phyloP scores from a whole-genome alignment of 148 eudicot genomes.

The Beta vulgaris region DNA sequence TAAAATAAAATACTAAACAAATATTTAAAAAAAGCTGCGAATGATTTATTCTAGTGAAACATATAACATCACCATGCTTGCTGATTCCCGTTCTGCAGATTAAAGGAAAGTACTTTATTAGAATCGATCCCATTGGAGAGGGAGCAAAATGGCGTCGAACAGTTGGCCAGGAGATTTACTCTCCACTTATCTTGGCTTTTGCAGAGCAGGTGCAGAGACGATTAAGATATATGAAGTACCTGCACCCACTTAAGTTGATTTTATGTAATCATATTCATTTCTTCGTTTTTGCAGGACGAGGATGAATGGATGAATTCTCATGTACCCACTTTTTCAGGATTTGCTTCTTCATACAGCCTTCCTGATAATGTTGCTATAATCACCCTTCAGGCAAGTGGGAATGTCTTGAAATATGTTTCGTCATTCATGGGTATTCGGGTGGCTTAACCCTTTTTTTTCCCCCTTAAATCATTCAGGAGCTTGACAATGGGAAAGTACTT shows the following conservation, averaged over 20 bases:
- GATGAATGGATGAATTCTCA: slow-evolving; percentile 65
- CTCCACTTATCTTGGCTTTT: slow-evolving; percentile 91
- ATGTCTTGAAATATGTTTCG: not conserved
- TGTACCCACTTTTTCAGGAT: slow-evolving; percentile 58
- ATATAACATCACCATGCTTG: not conserved
- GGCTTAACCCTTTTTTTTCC: not conserved
- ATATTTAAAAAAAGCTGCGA: too few species aligned
- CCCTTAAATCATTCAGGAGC: slow-evolving; percentile 52
- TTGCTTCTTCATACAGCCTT: slow-evolving; percentile 71
- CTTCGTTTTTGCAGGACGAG: slow-evolving; percentile 50
- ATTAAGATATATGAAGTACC: not conserved
- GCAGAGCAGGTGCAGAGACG: slow-evolving; percentile 59
- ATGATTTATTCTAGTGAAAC: slow-evolving; percentile 1
- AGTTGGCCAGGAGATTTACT: slow-evolving; percentile 88
- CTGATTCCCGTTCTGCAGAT: slow-evolving; percentile 44
- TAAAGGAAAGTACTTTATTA: slow-evolving; percentile 72
- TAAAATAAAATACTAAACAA: too few species aligned
- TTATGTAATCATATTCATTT: not conserved
- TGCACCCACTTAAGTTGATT: not conserved
- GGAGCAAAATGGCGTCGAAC: slow-evolving; percentile 98
- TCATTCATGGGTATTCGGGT: not conserved
- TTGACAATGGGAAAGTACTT: slow-evolving; percentile 66
- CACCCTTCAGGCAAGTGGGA: slow-evolving; percentile 71
- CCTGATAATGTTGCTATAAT: slow-evolving; percentile 76
- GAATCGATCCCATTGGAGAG: slow-evolving; percentile 79